These are phyloP conservation scores for Raphanus sativus DNA, from an alignment of 345 rosid genomes.

Conservation along the genomic window DNA sequence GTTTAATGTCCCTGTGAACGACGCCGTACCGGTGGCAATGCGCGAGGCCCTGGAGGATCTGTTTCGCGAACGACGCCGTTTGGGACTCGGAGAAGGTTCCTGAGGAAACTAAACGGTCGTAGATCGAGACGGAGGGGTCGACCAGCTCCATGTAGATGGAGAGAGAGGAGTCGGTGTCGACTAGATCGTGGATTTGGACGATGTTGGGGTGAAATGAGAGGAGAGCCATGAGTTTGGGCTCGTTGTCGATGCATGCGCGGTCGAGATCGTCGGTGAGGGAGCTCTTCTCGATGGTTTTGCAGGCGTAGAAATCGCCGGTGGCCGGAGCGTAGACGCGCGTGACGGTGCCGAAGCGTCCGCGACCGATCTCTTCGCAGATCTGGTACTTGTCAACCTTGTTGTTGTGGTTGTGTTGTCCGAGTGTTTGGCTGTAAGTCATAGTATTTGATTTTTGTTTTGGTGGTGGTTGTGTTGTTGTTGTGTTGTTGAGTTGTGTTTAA, in stretches of 20 bases:
- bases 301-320: constrained; percentile 55
- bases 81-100: constrained; percentile 45
- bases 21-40: constrained; percentile 73
- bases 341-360: constrained; percentile 72
- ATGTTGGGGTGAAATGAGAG: constrained; percentile 63
- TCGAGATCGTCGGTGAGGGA: constrained; percentile 55
- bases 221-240: constrained; percentile 66
- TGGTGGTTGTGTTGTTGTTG: neutral
- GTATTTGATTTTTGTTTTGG: neutral
- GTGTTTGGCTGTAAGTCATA: neutral
- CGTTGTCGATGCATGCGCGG: constrained; percentile 64
- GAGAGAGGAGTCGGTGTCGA: constrained; percentile 60
- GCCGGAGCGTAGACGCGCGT: constrained; percentile 53
- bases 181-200: constrained; percentile 48
- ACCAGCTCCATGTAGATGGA: constrained; percentile 65
- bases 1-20: constrained; percentile 80
- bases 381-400: constrained; percentile 45
- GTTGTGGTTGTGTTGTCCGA: constrained; percentile 6
- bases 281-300: constrained; percentile 64
- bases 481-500: neutral
- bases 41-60: constrained; percentile 55
- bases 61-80: constrained; percentile 48
- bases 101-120: constrained; percentile 40
- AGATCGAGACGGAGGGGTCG: constrained; percentile 50
- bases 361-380: constrained; percentile 71